Evolutionary conservation across 2,329 filamentous ascomycete species (phyloP).

Genomic region (Xylariaceae sp.): DNA sequence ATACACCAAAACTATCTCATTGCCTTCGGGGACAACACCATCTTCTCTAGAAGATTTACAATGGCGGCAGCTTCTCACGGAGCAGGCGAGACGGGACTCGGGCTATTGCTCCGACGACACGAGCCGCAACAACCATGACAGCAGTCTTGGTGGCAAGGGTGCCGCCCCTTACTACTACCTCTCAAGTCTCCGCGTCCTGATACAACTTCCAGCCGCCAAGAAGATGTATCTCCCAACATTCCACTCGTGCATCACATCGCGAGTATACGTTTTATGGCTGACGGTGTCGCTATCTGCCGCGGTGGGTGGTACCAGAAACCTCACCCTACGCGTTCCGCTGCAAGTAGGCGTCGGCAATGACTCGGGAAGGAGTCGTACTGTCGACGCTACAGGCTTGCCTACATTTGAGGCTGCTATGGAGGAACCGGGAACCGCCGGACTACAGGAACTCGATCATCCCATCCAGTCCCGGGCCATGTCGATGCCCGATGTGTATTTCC

Average conservation of each 20-base stretch:
- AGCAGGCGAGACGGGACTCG: constrained; percentile 42
- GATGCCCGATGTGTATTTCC: constrained; percentile 30
- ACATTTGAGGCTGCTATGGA: constrained; percentile 45
- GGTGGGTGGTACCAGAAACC: constrained; percentile 34
- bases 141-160: constrained; percentile 12
- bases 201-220: constrained; percentile 41
- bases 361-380: constrained; percentile 24
- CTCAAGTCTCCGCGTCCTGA: constrained; percentile 42
- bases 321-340: constrained; percentile 44
- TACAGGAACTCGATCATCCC: constrained; percentile 39
- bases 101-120: constrained; percentile 39
- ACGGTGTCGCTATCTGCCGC: constrained; percentile 32
- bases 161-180: constrained; percentile 34
- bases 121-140: constrained; percentile 11
- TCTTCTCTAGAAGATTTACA: constrained; percentile 30
- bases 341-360: constrained; percentile 41
- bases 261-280: constrained; percentile 48
- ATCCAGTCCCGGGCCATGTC: constrained; percentile 38
- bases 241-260: constrained; percentile 51
- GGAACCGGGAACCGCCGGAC: constrained; percentile 32
- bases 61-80: constrained; percentile 38
- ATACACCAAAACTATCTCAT: constrained; percentile 41
- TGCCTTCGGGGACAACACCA: no score
- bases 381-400: constrained; percentile 28
- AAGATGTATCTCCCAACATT: constrained; percentile 52